Evolutionary conservation across 768 basidiomycete species (phyloP).

Genomic region (Lactarius quietus): DNA sequence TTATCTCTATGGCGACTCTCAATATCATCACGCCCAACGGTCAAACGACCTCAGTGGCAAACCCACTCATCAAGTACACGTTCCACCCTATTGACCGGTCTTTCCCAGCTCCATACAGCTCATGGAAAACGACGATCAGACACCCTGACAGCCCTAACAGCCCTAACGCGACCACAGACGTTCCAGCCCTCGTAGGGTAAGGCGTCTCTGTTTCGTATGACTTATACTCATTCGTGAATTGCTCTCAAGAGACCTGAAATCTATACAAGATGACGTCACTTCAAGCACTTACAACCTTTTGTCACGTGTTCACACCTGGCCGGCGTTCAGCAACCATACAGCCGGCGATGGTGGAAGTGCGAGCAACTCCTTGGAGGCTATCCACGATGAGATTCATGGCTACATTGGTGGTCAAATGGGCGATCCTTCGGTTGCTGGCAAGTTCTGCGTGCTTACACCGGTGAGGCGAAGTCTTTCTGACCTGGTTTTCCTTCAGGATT

Average conservation of each 20-base stretch:
- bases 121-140: constrained; percentile 20
- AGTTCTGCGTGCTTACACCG: constrained; percentile 40
- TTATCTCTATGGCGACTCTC: constrained; percentile 36
- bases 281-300: constrained; percentile 35
- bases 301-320: constrained; percentile 39
- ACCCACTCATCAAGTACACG: constrained; percentile 37
- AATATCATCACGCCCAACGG: constrained; percentile 37
- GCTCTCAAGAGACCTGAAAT: constrained; percentile 4
- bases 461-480: constrained; percentile 28
- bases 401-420: constrained; percentile 29
- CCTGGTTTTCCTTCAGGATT: constrained; percentile 38
- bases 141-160: constrained; percentile 1
- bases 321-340: constrained; percentile 46
- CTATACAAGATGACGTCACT: constrained; percentile 16
- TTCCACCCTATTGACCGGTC: constrained; percentile 34
- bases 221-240: background rate
- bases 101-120: constrained; percentile 13
- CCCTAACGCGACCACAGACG: constrained; percentile 27
- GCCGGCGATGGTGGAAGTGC: constrained; percentile 36
- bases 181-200: constrained; percentile 33
- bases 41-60: constrained; percentile 29
- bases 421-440: constrained; percentile 34
- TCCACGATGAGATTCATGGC: constrained; percentile 47
- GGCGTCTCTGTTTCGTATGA: background rate
- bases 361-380: constrained; percentile 47